phyloP scores from a whole-genome alignment of 2,329 filamentous ascomycete genomes.

The Pestalotiopsis sp. region DNA sequence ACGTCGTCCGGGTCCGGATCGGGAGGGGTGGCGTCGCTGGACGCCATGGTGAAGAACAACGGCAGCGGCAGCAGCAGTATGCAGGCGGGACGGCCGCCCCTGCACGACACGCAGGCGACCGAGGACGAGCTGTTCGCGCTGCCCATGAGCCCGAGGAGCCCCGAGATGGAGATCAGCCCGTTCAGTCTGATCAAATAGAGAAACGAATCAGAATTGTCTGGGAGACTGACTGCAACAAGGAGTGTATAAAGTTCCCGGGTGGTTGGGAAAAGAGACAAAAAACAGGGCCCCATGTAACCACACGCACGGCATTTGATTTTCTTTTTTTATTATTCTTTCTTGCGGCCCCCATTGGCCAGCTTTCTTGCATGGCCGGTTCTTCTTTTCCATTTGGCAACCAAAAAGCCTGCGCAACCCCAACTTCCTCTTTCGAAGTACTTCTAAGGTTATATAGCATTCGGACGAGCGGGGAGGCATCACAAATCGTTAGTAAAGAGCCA shows the following conservation, averaged over 20 bases:
- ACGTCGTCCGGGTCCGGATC: not conserved
- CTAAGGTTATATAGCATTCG: too few relatives aligned
- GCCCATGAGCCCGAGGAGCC: conserved; percentile 82
- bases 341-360: too few relatives aligned
- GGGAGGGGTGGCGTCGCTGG: conserved; percentile 35
- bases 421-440: too few relatives aligned
- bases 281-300: too few relatives aligned
- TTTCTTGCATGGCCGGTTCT: too few relatives aligned
- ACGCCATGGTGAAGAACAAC: conserved; percentile 40
- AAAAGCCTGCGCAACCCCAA: too few relatives aligned
- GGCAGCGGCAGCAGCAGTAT: conserved; percentile 23
- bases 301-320: too few relatives aligned
- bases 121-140: conserved; percentile 87
- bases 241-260: not conserved
- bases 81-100: conserved; percentile 23
- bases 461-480: too few relatives aligned
- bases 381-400: too few relatives aligned
- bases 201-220: not conserved
- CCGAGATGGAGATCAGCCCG: conserved; percentile 82
- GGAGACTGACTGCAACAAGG: not conserved
- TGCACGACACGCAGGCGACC: conserved; percentile 45
- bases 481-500: not conserved
- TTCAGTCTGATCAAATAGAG: conserved; percentile 58
- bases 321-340: too few relatives aligned
- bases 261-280: too few relatives aligned